These are phyloP conservation scores for Acacia pycnantha DNA, from an alignment of 331 rosid genomes.

Conservation along the genomic window DNA sequence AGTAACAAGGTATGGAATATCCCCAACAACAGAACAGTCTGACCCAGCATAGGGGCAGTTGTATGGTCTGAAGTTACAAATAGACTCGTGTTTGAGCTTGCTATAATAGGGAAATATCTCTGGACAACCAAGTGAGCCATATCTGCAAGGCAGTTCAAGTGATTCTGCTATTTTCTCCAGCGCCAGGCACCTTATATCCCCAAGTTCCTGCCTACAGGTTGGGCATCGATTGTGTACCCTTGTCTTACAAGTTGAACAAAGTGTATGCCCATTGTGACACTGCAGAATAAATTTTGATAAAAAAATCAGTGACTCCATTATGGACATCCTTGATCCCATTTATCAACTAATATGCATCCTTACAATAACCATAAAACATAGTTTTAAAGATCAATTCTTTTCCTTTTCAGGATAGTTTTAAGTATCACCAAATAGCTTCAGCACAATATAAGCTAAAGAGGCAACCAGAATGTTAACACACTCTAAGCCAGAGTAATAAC, in stretches of 20 bases:
- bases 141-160: constrained; percentile 68
- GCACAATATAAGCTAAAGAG: constrained; percentile 3
- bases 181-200: constrained; percentile 69
- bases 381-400: neutral
- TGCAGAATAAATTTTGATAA: constrained; percentile 35
- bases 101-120: constrained; percentile 70
- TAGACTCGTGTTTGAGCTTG: constrained; percentile 62
- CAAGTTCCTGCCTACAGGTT: constrained; percentile 66
- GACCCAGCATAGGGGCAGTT: constrained; percentile 75
- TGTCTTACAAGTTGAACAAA: constrained; percentile 66
- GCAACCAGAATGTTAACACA: constrained; percentile 1
- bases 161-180: constrained; percentile 72
- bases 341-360: neutral
- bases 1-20: constrained; percentile 55
- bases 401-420: neutral
- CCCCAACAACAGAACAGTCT: constrained; percentile 60
- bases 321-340: neutral
- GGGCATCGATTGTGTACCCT: constrained; percentile 70
- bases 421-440: neutral
- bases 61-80: constrained; percentile 67
- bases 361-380: neutral
- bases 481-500: constrained; percentile 16
- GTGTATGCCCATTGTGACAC: constrained; percentile 77
- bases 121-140: constrained; percentile 54
- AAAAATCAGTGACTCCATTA: neutral